These are phyloP conservation scores for Gilbertella persicaria DNA, from an alignment of 371 early-diverging fungal genomes.

Conservation along the genomic window DNA sequence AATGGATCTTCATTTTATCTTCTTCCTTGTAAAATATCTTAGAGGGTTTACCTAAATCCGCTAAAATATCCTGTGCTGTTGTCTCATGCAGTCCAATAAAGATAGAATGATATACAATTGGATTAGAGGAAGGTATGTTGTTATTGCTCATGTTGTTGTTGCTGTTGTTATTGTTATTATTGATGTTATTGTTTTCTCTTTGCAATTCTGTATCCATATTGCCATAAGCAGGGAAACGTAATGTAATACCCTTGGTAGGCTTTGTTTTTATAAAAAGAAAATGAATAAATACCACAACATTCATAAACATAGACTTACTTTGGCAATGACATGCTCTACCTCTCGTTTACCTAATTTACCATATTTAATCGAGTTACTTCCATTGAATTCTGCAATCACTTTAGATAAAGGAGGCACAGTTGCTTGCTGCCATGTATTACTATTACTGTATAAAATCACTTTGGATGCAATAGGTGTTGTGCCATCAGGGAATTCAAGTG, in stretches of 20 bases:
- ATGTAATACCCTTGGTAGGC: slow-evolving; percentile 41
- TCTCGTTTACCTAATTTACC: slow-evolving; percentile 45
- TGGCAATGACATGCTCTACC: slow-evolving; percentile 52
- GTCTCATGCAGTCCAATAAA: slow-evolving; percentile 49
- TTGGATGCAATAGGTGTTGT: slow-evolving; percentile 73
- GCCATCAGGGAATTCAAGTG: slow-evolving; percentile 75
- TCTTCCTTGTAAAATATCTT: slow-evolving; percentile 68
- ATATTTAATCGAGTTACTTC: slow-evolving; percentile 36
- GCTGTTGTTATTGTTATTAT: slow-evolving; percentile 7
- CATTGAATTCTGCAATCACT: slow-evolving; percentile 44
- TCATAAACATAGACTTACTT: slow-evolving; percentile 25
- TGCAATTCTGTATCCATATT: slow-evolving; percentile 20
- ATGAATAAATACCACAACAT: no score
- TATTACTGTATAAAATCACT: slow-evolving; percentile 56
- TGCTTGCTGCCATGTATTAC: slow-evolving; percentile 54
- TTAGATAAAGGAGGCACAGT: slow-evolving; percentile 46
- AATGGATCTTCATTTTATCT: slow-evolving; percentile 76
- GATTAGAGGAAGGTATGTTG: not conserved
- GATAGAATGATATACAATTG: slow-evolving; percentile 24
- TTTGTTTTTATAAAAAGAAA: slow-evolving; percentile 6
- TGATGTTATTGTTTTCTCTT: slow-evolving; percentile 13
- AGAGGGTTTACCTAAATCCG: slow-evolving; percentile 69
- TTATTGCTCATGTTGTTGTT: slow-evolving; percentile 11
- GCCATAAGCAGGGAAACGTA: slow-evolving; percentile 37
- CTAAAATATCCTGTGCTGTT: slow-evolving; percentile 68